These are phyloP conservation scores for Candida ponderosae DNA, from an alignment of 805 yeast genomes.

Conservation along the genomic window DNA sequence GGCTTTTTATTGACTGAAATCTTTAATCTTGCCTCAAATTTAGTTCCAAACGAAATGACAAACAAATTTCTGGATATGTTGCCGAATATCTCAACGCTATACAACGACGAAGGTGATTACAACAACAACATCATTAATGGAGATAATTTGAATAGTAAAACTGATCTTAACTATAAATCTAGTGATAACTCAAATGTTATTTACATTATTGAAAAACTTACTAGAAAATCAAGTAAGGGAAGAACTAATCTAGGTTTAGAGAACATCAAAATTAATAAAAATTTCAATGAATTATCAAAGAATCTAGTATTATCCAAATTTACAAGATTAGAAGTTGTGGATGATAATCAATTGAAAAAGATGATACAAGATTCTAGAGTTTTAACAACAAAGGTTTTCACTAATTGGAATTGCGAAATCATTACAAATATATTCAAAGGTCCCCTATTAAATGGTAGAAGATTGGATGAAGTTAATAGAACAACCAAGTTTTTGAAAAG, in stretches of 20 bases:
- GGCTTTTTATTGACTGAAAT: constrained; percentile 59
- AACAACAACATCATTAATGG: constrained; percentile 1
- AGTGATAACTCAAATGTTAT: constrained; percentile 20
- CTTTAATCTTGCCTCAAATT: constrained; percentile 39
- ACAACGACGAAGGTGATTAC: too few relatives aligned
- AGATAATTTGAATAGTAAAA: constrained; percentile 1
- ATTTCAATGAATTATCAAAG: constrained; percentile 18
- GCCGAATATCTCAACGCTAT: neutral
- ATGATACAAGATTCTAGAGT: constrained; percentile 65
- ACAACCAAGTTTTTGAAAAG: constrained; percentile 84
- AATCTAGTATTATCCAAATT: constrained; percentile 9
- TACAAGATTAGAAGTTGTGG: constrained; percentile 24
- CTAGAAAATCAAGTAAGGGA: constrained; percentile 30
- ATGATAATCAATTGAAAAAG: constrained; percentile 60
- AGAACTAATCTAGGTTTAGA: constrained; percentile 27
- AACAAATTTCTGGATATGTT: constrained; percentile 3
- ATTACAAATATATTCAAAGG: constrained; percentile 71
- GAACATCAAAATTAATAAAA: constrained; percentile 13
- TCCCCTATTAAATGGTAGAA: constrained; percentile 63
- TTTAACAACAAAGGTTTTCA: constrained; percentile 66
- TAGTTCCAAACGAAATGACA: constrained; percentile 44
- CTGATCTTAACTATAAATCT: neutral
- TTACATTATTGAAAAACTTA: constrained; percentile 40
- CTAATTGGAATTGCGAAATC: constrained; percentile 84
- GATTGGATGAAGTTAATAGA: constrained; percentile 69